These are phyloP conservation scores for Tinospora cordifolia DNA, from an alignment of 164 flowering plant species.

Conservation along the genomic window DNA sequence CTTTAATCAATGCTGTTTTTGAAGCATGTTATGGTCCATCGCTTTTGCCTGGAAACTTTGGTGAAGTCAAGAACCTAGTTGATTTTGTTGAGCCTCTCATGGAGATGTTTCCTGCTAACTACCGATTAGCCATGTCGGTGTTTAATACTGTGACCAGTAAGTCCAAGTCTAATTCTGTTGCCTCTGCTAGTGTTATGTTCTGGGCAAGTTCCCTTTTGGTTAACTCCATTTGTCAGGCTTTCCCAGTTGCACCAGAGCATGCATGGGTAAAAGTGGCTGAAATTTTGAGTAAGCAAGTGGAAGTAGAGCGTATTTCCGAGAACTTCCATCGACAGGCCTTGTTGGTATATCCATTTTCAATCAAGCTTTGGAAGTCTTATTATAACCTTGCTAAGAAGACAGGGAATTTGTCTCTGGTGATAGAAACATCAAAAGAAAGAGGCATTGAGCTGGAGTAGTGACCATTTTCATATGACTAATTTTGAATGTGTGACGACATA, in stretches of 20 bases:
- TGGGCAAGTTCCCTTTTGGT: conserved; percentile 68
- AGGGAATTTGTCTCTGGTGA: conserved; percentile 23
- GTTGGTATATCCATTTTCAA: conserved; percentile 61
- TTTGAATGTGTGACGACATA: not conserved
- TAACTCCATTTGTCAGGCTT: conserved; percentile 44
- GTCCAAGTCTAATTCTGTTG: conserved; percentile 6
- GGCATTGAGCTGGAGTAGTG: conserved; percentile 39
- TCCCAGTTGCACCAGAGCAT: conserved; percentile 68
- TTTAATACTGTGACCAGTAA: conserved; percentile 32
- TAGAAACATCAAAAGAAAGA: conserved; percentile 42
- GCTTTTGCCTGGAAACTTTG: conserved; percentile 46
- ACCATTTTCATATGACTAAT: not conserved
- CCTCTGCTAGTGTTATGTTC: conserved; percentile 34
- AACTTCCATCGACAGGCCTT: conserved; percentile 51
- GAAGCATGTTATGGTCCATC: conserved; percentile 66
- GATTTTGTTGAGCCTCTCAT: conserved; percentile 67
- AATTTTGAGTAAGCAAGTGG: conserved; percentile 31
- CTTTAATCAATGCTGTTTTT: conserved; percentile 51
- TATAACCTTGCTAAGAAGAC: conserved; percentile 19
- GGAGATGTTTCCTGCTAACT: conserved; percentile 56
- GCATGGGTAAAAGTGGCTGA: conserved; percentile 61
- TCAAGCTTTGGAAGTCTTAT: conserved; percentile 57
- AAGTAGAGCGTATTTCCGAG: conserved; percentile 29
- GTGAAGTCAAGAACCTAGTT: conserved; percentile 40
- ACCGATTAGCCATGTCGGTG: conserved; percentile 45